These are phyloP conservation scores for Sordariomycetes sp. DNA, from an alignment of 2,329 filamentous ascomycete genomes.

Conservation along the genomic window DNA sequence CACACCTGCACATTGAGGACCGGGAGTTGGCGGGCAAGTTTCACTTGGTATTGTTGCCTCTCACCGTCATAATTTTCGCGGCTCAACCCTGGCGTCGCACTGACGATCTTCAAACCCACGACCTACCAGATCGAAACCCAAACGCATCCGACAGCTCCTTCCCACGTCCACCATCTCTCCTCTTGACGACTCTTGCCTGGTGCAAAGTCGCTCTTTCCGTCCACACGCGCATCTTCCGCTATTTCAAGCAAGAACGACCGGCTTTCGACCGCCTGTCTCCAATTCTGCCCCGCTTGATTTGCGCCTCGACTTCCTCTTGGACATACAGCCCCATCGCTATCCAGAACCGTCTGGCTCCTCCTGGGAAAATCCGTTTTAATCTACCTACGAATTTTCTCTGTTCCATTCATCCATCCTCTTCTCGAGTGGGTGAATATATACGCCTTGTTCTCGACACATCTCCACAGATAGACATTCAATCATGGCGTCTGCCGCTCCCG, in stretches of 20 bases:
- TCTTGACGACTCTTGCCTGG: constrained; percentile 4
- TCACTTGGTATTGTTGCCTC: neutral
- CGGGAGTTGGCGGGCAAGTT: neutral
- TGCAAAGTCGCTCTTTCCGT: constrained; percentile 1
- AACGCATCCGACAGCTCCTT: neutral
- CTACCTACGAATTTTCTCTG: neutral
- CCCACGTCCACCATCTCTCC: neutral
- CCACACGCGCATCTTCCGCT: neutral
- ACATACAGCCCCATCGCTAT: neutral
- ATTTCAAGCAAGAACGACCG: neutral
- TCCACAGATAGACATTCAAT: neutral
- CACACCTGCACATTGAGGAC: neutral
- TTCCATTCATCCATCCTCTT: neutral
- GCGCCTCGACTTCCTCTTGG: neutral
- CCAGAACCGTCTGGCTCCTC: neutral
- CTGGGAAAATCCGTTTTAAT: neutral
- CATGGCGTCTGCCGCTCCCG: constrained; percentile 20
- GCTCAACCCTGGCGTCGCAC: neutral
- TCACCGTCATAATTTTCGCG: neutral
- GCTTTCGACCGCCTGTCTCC: neutral
- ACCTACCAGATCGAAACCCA: neutral
- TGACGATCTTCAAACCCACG: neutral
- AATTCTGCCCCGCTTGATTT: neutral
- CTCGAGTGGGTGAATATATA: neutral
- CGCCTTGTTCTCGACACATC: neutral